These are phyloP conservation scores for Aspergillus wentii DNA, from an alignment of 495 filamentous ascomycete species.

Conservation along the genomic window DNA sequence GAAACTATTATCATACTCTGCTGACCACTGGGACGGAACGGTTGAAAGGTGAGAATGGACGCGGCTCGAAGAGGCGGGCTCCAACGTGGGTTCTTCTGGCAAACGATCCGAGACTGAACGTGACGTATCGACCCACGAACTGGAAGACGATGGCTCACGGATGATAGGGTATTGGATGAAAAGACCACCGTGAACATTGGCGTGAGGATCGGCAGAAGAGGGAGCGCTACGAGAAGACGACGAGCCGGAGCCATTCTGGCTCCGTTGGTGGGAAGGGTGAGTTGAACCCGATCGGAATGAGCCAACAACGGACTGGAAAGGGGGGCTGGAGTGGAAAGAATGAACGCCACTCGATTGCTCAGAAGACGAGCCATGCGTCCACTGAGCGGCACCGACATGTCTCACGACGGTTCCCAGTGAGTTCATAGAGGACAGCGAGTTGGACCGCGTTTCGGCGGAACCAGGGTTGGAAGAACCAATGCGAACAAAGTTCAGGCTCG, in stretches of 20 bases:
- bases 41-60: constrained; percentile 75
- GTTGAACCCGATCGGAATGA: constrained; percentile 28
- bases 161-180: constrained; percentile 47
- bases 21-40: constrained; percentile 61
- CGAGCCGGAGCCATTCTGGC: constrained; percentile 33
- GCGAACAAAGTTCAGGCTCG: constrained; percentile 36
- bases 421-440: constrained; percentile 44
- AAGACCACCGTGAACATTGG: constrained; percentile 34
- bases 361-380: constrained; percentile 33
- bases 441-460: constrained; percentile 31
- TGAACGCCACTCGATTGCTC: constrained; percentile 30
- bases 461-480: constrained; percentile 32
- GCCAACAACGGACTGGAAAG: constrained; percentile 20
- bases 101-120: constrained; percentile 8
- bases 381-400: constrained; percentile 30
- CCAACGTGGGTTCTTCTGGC: constrained; percentile 24
- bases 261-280: constrained; percentile 20
- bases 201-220: constrained; percentile 31
- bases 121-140: constrained; percentile 42
- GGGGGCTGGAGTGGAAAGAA: constrained; percentile 38
- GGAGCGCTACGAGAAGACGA: constrained; percentile 37
- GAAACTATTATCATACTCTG: constrained; percentile 28
- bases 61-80: constrained; percentile 41
- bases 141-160: constrained; percentile 41
- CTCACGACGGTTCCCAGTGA: constrained; percentile 47